phyloP scores from a whole-genome alignment of 2,329 filamentous ascomycete species.

The Paramyrothecium sp. region DNA sequence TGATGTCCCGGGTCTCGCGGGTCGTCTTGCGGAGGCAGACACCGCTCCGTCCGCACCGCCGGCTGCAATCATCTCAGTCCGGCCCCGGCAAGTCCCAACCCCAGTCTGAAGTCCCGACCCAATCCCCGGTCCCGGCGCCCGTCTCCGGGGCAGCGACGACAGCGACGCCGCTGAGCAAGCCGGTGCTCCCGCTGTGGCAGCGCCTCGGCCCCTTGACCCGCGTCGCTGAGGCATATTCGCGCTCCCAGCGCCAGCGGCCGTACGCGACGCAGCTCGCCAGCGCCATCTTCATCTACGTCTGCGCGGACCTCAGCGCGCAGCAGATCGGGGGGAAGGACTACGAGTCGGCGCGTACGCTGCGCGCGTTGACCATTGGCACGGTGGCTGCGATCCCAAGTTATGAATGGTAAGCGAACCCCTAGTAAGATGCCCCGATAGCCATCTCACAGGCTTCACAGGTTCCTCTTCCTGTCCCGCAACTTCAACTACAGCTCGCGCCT shows the following conservation, averaged over 20 bases:
- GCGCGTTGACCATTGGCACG: constrained; percentile 73
- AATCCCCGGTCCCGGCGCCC: constrained; percentile 8
- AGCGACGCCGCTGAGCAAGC: constrained; percentile 11
- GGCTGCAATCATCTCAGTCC: no score
- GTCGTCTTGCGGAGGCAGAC: no score
- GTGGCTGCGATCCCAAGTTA: constrained; percentile 75
- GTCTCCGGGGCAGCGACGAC: constrained; percentile 15
- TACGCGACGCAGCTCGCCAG: constrained; percentile 78
- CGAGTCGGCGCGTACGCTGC: constrained; percentile 64
- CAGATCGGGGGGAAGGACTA: constrained; percentile 62
- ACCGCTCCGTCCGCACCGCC: no score
- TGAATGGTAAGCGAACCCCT: constrained; percentile 61
- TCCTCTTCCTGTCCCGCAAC: constrained; percentile 72
- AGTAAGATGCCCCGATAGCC: not conserved
- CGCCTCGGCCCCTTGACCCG: constrained; percentile 56
- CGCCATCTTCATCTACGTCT: constrained; percentile 74
- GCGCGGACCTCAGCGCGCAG: constrained; percentile 77
- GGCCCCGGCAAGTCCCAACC: not conserved
- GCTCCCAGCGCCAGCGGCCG: constrained; percentile 69
- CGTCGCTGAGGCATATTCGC: constrained; percentile 59
- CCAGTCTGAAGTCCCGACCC: not conserved
- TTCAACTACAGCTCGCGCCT: constrained; percentile 81
- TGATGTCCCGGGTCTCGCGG: no score
- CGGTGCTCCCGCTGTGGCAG: constrained; percentile 47
- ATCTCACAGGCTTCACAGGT: constrained; percentile 45